Evolutionary conservation across 2,329 filamentous ascomycete species (phyloP).

Genomic region (Colletotrichum brevisporum): DNA sequence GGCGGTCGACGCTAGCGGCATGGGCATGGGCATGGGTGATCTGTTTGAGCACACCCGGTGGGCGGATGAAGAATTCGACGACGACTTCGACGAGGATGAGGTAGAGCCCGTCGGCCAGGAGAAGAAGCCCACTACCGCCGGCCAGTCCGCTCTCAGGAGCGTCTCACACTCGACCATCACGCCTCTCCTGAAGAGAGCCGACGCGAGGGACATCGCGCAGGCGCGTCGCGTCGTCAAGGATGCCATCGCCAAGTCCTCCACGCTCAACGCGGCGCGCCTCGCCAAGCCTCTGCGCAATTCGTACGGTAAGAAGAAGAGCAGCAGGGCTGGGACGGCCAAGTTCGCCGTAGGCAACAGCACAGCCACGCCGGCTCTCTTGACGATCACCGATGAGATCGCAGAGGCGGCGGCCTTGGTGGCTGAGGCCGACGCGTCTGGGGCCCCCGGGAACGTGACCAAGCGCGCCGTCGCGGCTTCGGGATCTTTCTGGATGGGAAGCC

Average conservation of each 20-base stretch:
- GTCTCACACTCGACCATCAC: neutral
- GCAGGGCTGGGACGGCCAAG: neutral
- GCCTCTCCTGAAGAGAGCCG: slow-evolving; percentile 19
- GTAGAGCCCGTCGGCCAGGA: neutral
- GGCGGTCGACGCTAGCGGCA: neutral
- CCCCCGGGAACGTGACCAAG: neutral
- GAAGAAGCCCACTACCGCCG: neutral
- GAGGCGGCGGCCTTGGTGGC: slow-evolving; percentile 45
- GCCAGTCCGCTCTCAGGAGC: neutral
- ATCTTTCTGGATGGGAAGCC: slow-evolving; percentile 15
- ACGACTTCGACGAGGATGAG: neutral
- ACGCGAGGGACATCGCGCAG: slow-evolving; percentile 16
- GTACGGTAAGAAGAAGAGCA: neutral
- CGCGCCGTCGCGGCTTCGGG: neutral
- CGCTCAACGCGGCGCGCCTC: neutral
- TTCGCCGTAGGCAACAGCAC: neutral
- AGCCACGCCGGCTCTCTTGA: neutral
- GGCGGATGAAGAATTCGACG: neutral
- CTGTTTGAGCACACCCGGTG: neutral
- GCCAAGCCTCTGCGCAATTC: slow-evolving; percentile 19
- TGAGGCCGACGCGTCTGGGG: slow-evolving; percentile 41
- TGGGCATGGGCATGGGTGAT: neutral
- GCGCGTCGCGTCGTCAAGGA: slow-evolving; percentile 41
- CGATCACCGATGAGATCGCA: slow-evolving; percentile 45
- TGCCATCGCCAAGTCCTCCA: slow-evolving; percentile 35